These are phyloP conservation scores for Xanthoceras sorbifolium DNA, from an alignment of 345 rosid species.

Conservation along the genomic window DNA sequence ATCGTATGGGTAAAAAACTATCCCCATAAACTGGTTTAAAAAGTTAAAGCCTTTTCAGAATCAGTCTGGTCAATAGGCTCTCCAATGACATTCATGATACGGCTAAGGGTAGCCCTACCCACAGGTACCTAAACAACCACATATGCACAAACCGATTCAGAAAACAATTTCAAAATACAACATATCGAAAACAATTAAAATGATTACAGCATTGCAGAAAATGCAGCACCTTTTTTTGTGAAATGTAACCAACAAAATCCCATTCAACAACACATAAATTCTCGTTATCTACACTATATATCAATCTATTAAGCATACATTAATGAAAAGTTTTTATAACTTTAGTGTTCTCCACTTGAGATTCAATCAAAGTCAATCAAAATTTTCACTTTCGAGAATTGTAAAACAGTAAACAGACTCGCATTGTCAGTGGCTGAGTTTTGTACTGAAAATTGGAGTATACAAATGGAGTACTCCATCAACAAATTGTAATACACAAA, in stretches of 20 bases:
- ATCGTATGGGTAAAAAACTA: neutral
- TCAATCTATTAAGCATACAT: too few species aligned
- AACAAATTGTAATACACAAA: too few species aligned
- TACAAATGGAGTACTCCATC: too few species aligned
- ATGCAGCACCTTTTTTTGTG: neutral
- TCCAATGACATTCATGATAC: slow-evolving; percentile 96
- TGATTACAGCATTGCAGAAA: neutral
- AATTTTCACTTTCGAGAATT: too few species aligned
- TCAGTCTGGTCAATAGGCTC: slow-evolving; percentile 87
- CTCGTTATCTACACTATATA: neutral
- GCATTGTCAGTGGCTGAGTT: too few species aligned
- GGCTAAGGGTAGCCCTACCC: slow-evolving; percentile 97
- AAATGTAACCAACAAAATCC: neutral
- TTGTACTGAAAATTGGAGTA: too few species aligned
- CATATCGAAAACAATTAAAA: neutral
- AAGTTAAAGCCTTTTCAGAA: neutral
- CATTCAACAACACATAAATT: neutral
- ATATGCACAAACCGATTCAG: neutral
- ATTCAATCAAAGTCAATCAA: neutral
- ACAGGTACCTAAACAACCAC: slow-evolving; percentile 72
- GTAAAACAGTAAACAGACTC: too few species aligned
- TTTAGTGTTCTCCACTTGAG: neutral
- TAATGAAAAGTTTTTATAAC: neutral
- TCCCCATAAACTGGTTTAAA: neutral
- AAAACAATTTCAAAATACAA: neutral